Evolutionary conservation across 257 asterid species (phyloP), one percentile per base, ranked within the genome.

Genomic region (Solanum pinnatisectum): DNA sequence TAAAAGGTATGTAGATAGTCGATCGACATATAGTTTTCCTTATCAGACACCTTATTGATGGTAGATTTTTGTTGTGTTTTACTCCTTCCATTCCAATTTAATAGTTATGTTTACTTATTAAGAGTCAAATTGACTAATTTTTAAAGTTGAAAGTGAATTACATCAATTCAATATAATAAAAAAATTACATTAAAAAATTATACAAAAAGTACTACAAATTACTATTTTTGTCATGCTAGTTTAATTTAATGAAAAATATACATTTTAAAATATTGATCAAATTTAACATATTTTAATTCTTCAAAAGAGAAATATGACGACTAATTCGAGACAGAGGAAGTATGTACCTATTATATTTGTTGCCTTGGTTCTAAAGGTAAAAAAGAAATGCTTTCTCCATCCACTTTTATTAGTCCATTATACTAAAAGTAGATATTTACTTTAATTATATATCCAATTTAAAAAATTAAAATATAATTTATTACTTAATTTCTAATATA

Each of bases 381-480:
- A 56, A 14, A 40, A 56, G 10, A 18, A 18, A 56, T 7, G 10
- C 8, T 18, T 11, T 20, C 2, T 56, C 65, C 4, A 20, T 6
- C 10, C 65, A 56, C 4, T 18, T 56, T 56, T 52, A 52, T 52
- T 0, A 18, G 4, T 18, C 4, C 0, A 56, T 56, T 56, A 56
- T 56, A 56, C 0, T 56, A 56, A 56, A 18, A 56, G 2, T 56
- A 18, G 10, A 18, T 56, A 56, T 56, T 18, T 18, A 56, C 0
- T 56, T 56, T 1, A 6, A 2, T 1, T 56, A 56, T 6, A 0
- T 56, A 0, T 18, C 4, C 2, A 18, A 6, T 52, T 52, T 52
- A 6, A 18, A 49, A 18, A 18, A 6, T 18, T 56, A 6, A 6
- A 20, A 56, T 18, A 18, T 56, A 56, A 18, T 56, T 18, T 56